Base-by-base conservation (phyloP, 768 basidiomycete species). In the Calocybe gangraenosa region DNA sequence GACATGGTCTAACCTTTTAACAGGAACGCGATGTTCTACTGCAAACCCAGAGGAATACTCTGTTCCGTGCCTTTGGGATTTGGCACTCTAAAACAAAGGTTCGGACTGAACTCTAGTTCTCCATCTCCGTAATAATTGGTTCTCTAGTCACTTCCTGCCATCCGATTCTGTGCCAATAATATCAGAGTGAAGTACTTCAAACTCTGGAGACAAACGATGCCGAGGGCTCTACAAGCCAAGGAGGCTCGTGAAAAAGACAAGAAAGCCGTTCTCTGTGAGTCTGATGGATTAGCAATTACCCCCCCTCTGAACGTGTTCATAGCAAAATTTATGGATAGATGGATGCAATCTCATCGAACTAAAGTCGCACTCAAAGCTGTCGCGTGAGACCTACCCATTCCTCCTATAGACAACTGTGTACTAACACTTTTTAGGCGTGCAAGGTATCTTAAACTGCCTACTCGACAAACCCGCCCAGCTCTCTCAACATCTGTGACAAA, bases 1-100 rank as follows among this genome's bases (percentile, higher is more conserved):
- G 7, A 8, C 19, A 10, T 32, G 37, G 25, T 37, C 49, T 36
- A 52, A 49, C 44, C 42, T 17, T 28, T 46, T 30, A 43, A 9
- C 47, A 84, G 82, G 82, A 84, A 66, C 72, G 79, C 50, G 68
- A 73, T 39, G 71, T 91, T 44, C 61, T 77, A 22, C 49, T 78
- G 31, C 80, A 81, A 46, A 75, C 67, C 42, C 79, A 82, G 50
- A 75, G 71, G 50, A 82, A 79, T 56, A 56, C 78, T 14, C 63
- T 87, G 50, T 81, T 78, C 64, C 74, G 76, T n/a, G 76, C 81
- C 2, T 91, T 90, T 56, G 73, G 71, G 7, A 71, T 79, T 36
- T 92, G 90, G 90, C 75, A 82, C 57, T 75, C 81, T 10, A 85
- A 76, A 61, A 88, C 89, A 23, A 78, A 74, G 59, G 89, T 87